Percentiles rank a stretch among this genome's conserved stretches.
Evolutionary conservation across 345 rosid species (phyloP).

Genomic region (Eucalyptus erythrocorys): DNA sequence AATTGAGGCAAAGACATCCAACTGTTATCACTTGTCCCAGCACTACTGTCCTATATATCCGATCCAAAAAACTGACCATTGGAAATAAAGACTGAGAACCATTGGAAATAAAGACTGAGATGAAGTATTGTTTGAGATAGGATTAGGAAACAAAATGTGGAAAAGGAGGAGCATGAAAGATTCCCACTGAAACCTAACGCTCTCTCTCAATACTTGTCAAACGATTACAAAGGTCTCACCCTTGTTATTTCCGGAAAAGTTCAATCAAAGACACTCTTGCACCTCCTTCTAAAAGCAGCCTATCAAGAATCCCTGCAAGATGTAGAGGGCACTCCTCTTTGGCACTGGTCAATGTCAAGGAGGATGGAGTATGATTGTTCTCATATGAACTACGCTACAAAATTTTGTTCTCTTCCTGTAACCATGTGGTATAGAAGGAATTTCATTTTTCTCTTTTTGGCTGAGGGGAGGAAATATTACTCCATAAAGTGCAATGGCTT

Average conservation of each 20-base stretch:
- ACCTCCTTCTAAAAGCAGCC: background rate
- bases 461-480: background rate
- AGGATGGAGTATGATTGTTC: background rate
- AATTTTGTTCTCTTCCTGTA: background rate
- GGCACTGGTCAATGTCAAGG: background rate
- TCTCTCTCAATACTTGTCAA: background rate
- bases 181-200: background rate
- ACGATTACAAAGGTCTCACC: background rate
- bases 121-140: background rate
- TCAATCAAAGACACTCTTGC: background rate
- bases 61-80: background rate
- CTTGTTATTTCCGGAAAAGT: background rate
- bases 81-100: background rate
- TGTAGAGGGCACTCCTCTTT: background rate
- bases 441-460: background rate
- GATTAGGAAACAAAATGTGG: background rate
- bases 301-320: background rate
- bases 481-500: background rate
- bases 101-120: too few relatives aligned
- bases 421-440: background rate
- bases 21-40: background rate
- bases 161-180: background rate
- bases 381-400: background rate
- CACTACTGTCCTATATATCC: background rate
- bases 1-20: background rate